phyloP scores from a whole-genome alignment of 1,284 basidiomycete genomes.

The Cryptococcus sp. region DNA sequence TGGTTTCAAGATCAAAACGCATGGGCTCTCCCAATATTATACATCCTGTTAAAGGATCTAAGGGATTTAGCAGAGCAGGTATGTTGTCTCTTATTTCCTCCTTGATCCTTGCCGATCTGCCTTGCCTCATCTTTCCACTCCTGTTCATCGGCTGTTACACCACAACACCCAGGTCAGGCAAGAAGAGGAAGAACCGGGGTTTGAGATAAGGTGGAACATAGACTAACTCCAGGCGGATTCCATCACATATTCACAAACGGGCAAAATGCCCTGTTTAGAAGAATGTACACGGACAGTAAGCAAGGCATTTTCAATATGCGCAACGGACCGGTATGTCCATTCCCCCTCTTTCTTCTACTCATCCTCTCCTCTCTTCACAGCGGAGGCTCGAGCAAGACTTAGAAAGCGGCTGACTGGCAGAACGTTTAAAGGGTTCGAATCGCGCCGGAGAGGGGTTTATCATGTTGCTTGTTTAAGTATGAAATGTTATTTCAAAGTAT shows the following conservation, averaged over 20 bases:
- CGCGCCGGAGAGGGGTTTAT: slow-evolving; percentile 91
- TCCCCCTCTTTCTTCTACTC: background rate
- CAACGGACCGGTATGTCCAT: slow-evolving; percentile 70
- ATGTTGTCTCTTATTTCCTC: slow-evolving; percentile 3
- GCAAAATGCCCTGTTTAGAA: slow-evolving; percentile 68
- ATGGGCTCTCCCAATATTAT: slow-evolving; percentile 76
- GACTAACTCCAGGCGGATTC: slow-evolving; percentile 32
- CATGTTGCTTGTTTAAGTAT: slow-evolving; percentile 87
- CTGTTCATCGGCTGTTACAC: no score
- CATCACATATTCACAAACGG: slow-evolving; percentile 48
- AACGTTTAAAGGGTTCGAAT: slow-evolving; percentile 63
- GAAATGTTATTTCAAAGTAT: slow-evolving; percentile 89
- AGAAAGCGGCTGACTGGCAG: slow-evolving; percentile 39
- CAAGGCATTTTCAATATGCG: slow-evolving; percentile 86
- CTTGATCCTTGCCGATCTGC: no score
- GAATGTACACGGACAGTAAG: slow-evolving; percentile 85
- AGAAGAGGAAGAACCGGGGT: no score
- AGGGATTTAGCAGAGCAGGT: slow-evolving; percentile 66
- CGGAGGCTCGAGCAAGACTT: background rate
- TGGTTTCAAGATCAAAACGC: slow-evolving; percentile 71
- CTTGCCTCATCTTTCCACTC: no score
- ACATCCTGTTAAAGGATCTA: slow-evolving; percentile 71
- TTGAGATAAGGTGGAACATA: no score
- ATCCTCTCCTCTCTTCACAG: background rate
- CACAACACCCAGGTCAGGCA: no score